phyloP scores from a whole-genome alignment of 805 yeast species.

The Candida ulmi region DNA sequence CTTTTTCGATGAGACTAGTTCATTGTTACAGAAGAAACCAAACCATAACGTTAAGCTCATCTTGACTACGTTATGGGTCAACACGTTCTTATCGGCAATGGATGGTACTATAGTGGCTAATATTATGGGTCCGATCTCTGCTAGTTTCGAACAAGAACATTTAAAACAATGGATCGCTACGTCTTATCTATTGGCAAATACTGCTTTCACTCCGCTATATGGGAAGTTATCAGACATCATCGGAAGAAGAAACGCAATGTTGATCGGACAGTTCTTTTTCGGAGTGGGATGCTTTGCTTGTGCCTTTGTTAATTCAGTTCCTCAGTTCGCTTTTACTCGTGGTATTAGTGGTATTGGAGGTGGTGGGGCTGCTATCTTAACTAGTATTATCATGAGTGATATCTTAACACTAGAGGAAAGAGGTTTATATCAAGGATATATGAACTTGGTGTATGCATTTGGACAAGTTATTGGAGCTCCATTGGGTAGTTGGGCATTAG shows the following conservation, averaged over 20 bases:
- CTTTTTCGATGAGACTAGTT: too few species aligned
- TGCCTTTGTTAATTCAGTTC: slow-evolving; percentile 32
- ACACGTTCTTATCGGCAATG: slow-evolving; percentile 49
- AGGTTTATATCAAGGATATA: slow-evolving; percentile 47
- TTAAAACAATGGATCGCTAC: slow-evolving; percentile 64
- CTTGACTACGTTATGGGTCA: too few species aligned
- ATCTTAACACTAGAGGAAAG: slow-evolving; percentile 44
- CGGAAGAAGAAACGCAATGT: slow-evolving; percentile 41
- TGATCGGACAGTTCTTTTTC: slow-evolving; percentile 38
- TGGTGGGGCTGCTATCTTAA: slow-evolving; percentile 47
- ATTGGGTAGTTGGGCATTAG: slow-evolving; percentile 30
- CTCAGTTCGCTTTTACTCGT: slow-evolving; percentile 39
- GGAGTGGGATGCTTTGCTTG: slow-evolving; percentile 39
- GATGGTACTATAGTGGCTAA: slow-evolving; percentile 56
- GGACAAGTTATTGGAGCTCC: slow-evolving; percentile 37
- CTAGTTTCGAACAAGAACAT: slow-evolving; percentile 44
- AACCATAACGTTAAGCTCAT: too few species aligned
- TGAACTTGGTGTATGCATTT: slow-evolving; percentile 30
- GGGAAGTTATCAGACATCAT: slow-evolving; percentile 63
- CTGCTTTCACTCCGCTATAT: slow-evolving; percentile 66
- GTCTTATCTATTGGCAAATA: slow-evolving; percentile 56
- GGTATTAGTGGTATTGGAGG: slow-evolving; percentile 53
- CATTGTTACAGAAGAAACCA: too few species aligned
- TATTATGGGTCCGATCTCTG: slow-evolving; percentile 51
- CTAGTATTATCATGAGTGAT: slow-evolving; percentile 48